Conservation (phyloP, 768 basidiomycete species). For the Rhodotorula diobovata region DNA sequence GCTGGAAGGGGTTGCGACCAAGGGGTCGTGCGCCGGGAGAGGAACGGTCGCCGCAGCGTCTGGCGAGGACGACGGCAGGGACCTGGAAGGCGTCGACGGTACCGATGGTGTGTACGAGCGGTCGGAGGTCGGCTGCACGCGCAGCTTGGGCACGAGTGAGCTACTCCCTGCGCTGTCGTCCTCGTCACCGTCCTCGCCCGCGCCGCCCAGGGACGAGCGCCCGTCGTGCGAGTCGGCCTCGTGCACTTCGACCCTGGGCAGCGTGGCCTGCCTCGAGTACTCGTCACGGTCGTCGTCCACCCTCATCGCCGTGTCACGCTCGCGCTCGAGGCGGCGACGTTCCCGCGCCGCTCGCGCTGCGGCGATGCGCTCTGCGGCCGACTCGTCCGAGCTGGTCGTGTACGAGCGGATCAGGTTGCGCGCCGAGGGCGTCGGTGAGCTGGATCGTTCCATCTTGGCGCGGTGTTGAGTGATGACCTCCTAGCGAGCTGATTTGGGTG, state of each 20-base stretch:
- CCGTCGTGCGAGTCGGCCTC: background rate
- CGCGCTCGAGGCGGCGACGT: background rate
- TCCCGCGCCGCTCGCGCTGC: slow-evolving; percentile 18
- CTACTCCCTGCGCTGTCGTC: too few relatives aligned
- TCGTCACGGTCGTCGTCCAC: background rate
- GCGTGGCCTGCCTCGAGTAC: too few relatives aligned
- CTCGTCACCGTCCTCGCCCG: background rate
- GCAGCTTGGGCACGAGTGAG: slow-evolving; percentile 11
- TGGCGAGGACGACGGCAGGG: background rate
- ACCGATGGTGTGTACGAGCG: slow-evolving; percentile 23
- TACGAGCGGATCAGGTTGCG: slow-evolving; percentile 19
- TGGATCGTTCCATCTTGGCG: background rate
- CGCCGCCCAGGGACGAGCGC: background rate
- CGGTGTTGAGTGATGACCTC: background rate
- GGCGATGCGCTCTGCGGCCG: slow-evolving; percentile 18
- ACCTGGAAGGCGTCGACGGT: slow-evolving; percentile 4
- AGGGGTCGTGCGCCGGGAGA: background rate
- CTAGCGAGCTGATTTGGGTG: too few relatives aligned
- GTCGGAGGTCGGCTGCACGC: slow-evolving; percentile 20
- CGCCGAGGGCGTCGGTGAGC: background rate
- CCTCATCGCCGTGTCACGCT: background rate
- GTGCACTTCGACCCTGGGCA: background rate
- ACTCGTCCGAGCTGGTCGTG: slow-evolving; percentile 11
- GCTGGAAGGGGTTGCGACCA: too few relatives aligned
- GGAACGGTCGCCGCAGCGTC: background rate